Conservation (phyloP, 2,329 filamentous ascomycete species). For the Myriosclerotinia duriaeana region DNA sequence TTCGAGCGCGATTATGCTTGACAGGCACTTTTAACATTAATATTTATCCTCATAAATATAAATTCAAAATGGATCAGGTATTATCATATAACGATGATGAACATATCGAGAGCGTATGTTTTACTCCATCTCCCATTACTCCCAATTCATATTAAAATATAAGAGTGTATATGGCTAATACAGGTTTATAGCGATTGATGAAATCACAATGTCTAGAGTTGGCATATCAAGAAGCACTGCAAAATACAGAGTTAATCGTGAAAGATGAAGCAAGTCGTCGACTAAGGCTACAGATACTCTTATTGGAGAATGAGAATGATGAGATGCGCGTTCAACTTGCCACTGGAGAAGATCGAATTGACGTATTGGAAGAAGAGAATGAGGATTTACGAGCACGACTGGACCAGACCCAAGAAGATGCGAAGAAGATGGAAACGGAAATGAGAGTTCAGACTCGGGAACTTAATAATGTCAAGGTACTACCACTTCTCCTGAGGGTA, state of each 20-base stretch:
- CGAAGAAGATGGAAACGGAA: conserved; percentile 41
- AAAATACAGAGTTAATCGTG: conserved; percentile 64
- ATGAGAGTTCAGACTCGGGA: conserved; percentile 54
- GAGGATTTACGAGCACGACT: conserved; percentile 51
- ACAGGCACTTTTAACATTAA: not conserved
- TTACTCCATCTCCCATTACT: not conserved
- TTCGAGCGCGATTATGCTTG: conserved; percentile 6
- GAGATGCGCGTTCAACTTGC: conserved; percentile 63
- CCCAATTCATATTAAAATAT: not conserved
- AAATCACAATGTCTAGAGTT: conserved; percentile 57
- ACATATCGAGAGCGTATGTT: conserved; percentile 35
- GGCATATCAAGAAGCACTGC: conserved; percentile 64
- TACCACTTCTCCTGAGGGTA: conserved; percentile 19
- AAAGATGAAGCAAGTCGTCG: conserved; percentile 75
- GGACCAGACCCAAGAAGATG: conserved; percentile 47
- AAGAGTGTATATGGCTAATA: conserved; percentile 15
- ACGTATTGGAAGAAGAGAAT: conserved; percentile 51
- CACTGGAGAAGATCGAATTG: conserved; percentile 59
- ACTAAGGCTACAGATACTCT: conserved; percentile 64
- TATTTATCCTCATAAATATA: conserved; percentile 16
- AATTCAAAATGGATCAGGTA: conserved; percentile 35
- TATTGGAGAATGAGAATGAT: conserved; percentile 74
- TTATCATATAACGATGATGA: conserved; percentile 37
- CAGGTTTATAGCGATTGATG: conserved; percentile 34
- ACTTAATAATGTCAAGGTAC: conserved; percentile 55